Conservation (phyloP, 768 basidiomycete genomes). For the Boletus rubescentipes region DNA sequence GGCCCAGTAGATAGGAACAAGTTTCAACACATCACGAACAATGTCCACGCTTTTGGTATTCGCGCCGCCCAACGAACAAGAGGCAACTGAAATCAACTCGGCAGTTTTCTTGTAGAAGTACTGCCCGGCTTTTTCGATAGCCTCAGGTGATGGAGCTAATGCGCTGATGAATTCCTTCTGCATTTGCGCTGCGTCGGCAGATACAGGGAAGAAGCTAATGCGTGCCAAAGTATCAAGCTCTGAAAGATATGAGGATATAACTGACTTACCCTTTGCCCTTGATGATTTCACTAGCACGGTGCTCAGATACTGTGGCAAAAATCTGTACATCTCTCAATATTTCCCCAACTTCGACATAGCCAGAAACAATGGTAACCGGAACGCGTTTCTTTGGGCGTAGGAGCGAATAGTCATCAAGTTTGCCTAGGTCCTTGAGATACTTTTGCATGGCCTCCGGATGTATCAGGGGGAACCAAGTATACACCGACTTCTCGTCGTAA, state of each 20-base stretch:
- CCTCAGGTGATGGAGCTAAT: slow-evolving; percentile 48
- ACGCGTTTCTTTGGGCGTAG: slow-evolving; percentile 42
- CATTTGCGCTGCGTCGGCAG: slow-evolving; percentile 36
- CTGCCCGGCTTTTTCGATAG: slow-evolving; percentile 47
- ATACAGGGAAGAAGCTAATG: slow-evolving; percentile 64
- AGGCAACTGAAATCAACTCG: slow-evolving; percentile 51
- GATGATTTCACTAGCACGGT: slow-evolving; percentile 52
- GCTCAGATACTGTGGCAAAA: slow-evolving; percentile 51
- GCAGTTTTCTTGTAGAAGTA: slow-evolving; percentile 69
- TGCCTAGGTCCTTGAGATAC: slow-evolving; percentile 55
- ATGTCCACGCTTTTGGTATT: slow-evolving; percentile 59
- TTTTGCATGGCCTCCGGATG: slow-evolving; percentile 68
- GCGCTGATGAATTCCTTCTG: slow-evolving; percentile 50
- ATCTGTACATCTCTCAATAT: slow-evolving; percentile 46
- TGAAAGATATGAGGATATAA: not conserved
- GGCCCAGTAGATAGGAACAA: slow-evolving; percentile 67
- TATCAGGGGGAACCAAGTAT: slow-evolving; percentile 89
- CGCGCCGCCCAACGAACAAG: slow-evolving; percentile 57
- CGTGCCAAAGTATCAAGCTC: not conserved
- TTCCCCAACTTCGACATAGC: slow-evolving; percentile 51
- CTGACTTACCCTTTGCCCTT: slow-evolving; percentile 55
- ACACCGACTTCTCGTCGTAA: slow-evolving; percentile 66
- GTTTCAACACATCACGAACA: slow-evolving; percentile 64
- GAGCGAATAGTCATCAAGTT: slow-evolving; percentile 54
- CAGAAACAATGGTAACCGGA: slow-evolving; percentile 35